Percentiles rank a stretch among this genome's conserved stretches.
Evolutionary conservation across 2,329 filamentous ascomycete species (phyloP).

Genomic region (Hypoxylon sp.): DNA sequence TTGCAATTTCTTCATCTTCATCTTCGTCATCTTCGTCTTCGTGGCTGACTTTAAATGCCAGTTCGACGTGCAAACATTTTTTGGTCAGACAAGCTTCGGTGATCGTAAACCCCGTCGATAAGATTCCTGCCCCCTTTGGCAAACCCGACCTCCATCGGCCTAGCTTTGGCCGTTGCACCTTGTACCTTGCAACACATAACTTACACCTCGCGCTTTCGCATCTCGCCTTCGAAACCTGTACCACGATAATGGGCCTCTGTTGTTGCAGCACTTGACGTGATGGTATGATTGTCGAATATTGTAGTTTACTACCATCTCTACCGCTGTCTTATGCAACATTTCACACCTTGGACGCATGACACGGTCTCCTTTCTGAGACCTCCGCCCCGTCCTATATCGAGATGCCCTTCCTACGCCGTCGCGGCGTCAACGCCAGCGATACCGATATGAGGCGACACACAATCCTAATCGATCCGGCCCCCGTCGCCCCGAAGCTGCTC

Average conservation of each 20-base stretch:
- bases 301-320: constrained; percentile 18
- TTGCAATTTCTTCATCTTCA: neutral
- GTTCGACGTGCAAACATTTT: neutral
- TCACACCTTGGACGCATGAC: constrained; percentile 31
- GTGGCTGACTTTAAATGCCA: neutral
- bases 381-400: constrained; percentile 41
- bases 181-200: neutral
- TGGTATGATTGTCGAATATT: constrained; percentile 42
- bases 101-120: neutral
- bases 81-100: neutral
- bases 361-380: constrained; percentile 30
- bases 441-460: constrained; percentile 68
- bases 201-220: constrained; percentile 3
- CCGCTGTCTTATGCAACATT: constrained; percentile 23
- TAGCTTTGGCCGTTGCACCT: neutral
- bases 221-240: constrained; percentile 19
- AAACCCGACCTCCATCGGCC: neutral
- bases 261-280: constrained; percentile 46
- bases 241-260: constrained; percentile 47
- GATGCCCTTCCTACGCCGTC: constrained; percentile 73
- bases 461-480: constrained; percentile 50
- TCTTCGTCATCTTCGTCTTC: neutral
- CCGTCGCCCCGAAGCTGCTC: constrained; percentile 29
- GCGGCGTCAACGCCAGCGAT: constrained; percentile 70
- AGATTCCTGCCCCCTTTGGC: constrained; percentile 3